These are phyloP conservation scores for Hyphodiscus hymeniophilus DNA, from an alignment of 495 filamentous ascomycete species.

Conservation along the genomic window DNA sequence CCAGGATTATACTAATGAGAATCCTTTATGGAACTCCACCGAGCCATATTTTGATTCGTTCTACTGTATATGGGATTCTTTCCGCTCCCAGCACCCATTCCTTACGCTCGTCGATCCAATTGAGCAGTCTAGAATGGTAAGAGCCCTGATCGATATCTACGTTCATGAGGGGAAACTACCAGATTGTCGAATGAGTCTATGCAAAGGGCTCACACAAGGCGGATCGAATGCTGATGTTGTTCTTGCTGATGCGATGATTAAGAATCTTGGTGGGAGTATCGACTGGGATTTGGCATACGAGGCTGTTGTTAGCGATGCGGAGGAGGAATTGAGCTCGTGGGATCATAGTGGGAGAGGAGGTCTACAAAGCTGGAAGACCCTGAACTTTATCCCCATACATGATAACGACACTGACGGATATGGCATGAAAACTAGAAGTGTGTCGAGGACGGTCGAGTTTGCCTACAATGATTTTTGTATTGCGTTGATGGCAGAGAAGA, in stretches of 20 bases:
- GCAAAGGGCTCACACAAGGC: constrained; percentile 65
- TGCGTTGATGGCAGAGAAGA: constrained; percentile 46
- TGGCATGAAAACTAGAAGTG: constrained; percentile 57
- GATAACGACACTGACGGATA: constrained; percentile 57
- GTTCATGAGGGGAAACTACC: constrained; percentile 58
- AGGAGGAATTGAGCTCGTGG: constrained; percentile 63
- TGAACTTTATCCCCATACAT: constrained; percentile 58
- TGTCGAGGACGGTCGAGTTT: constrained; percentile 67
- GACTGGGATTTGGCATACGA: constrained; percentile 65
- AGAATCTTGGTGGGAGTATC: constrained; percentile 49
- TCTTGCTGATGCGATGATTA: constrained; percentile 59
- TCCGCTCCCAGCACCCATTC: constrained; percentile 59
- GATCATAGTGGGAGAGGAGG: constrained; percentile 59
- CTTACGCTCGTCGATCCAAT: constrained; percentile 58
- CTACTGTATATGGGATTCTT: constrained; percentile 70
- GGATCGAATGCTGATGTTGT: constrained; percentile 70
- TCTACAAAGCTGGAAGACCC: constrained; percentile 54
- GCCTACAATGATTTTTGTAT: constrained; percentile 71
- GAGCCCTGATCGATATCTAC: constrained; percentile 63
- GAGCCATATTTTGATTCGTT: constrained; percentile 74
- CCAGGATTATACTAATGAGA: constrained; percentile 72
- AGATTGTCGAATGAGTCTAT: constrained; percentile 56
- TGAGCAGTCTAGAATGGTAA: constrained; percentile 57
- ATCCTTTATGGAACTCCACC: constrained; percentile 56
- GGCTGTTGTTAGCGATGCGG: constrained; percentile 65